These are phyloP conservation scores for Vachellia collinsii DNA, from an alignment of 306 rosid genomes.

Conservation along the genomic window DNA sequence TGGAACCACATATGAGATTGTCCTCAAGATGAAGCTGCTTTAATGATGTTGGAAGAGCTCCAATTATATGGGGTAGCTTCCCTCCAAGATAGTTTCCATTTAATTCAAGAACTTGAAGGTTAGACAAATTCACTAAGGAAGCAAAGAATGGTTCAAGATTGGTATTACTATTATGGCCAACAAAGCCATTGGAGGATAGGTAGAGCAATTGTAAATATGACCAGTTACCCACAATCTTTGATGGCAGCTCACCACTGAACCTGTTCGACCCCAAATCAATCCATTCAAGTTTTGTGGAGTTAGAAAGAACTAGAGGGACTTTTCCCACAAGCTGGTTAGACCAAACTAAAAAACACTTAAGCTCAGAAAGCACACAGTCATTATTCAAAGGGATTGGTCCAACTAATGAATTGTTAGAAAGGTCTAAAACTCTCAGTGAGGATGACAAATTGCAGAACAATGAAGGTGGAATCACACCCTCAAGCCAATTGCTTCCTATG, in stretches of 20 bases:
- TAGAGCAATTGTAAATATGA: constrained; percentile 69
- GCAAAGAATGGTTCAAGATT: constrained; percentile 82
- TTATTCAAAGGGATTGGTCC: constrained; percentile 66
- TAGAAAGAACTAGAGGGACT: constrained; percentile 73
- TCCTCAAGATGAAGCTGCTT: constrained; percentile 64
- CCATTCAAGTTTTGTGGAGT: constrained; percentile 79
- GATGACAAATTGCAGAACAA: constrained; percentile 76
- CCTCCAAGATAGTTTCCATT: constrained; percentile 84
- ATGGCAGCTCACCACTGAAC: constrained; percentile 74
- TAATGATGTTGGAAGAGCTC: constrained; percentile 66
- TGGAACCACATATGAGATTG: constrained; percentile 70
- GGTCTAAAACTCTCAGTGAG: constrained; percentile 65
- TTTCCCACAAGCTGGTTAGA: constrained; percentile 69
- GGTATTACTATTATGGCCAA: constrained; percentile 74
- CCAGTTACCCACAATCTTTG: constrained; percentile 54
- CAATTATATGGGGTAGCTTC: constrained; percentile 69
- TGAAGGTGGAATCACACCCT: constrained; percentile 63
- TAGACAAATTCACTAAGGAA: constrained; percentile 63
- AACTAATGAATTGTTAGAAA: constrained; percentile 75
- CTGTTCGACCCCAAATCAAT: constrained; percentile 76
- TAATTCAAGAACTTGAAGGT: constrained; percentile 73
- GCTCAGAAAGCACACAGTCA: constrained; percentile 56
- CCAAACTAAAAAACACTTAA: constrained; percentile 79
- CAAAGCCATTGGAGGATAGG: constrained; percentile 71
- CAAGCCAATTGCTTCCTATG: constrained; percentile 68